These are phyloP conservation scores for Colletotrichum cereale DNA, from an alignment of 2,329 filamentous ascomycete species.

Conservation along the genomic window DNA sequence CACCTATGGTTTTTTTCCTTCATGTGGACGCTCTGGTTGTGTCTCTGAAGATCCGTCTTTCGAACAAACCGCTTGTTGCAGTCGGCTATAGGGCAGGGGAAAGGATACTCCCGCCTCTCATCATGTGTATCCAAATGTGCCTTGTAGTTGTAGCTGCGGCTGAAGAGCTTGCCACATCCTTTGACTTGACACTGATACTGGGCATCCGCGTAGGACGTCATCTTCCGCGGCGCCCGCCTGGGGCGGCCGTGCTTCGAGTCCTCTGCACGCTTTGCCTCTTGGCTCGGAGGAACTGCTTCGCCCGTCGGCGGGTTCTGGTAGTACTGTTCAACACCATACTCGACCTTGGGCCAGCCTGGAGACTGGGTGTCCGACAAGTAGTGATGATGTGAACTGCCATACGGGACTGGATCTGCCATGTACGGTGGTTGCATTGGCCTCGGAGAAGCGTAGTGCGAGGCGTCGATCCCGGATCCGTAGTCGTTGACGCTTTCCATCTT, in stretches of 20 bases:
- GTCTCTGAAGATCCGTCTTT: slow-evolving; percentile 80
- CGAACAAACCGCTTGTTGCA: slow-evolving; percentile 85
- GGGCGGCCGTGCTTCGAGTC: slow-evolving; percentile 44
- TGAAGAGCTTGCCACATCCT: slow-evolving; percentile 83
- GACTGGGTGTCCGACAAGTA: slow-evolving; percentile 39
- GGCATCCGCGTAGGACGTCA: slow-evolving; percentile 76
- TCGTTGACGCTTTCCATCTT: slow-evolving; percentile 55
- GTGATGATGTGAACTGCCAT: slow-evolving; percentile 19
- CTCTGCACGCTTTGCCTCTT: slow-evolving; percentile 43
- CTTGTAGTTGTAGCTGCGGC: slow-evolving; percentile 87
- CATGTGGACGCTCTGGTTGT: slow-evolving; percentile 77
- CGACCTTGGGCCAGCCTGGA: slow-evolving; percentile 54
- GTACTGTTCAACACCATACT: slow-evolving; percentile 47
- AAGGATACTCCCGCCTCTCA: slow-evolving; percentile 77
- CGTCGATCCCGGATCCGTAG: slow-evolving; percentile 52
- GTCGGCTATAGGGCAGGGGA: slow-evolving; percentile 72
- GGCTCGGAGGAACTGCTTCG: slow-evolving; percentile 39
- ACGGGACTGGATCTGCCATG: slow-evolving; percentile 35
- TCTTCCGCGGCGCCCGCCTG: slow-evolving; percentile 60
- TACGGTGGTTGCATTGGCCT: slow-evolving; percentile 52
- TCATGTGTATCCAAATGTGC: slow-evolving; percentile 89
- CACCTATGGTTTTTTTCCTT: slow-evolving; percentile 79
- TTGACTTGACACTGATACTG: slow-evolving; percentile 77
- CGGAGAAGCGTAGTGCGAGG: slow-evolving; percentile 57
- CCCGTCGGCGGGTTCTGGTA: slow-evolving; percentile 38